Base-by-base conservation (phyloP, 306 rosid genomes). In the Casuarina glauca region DNA sequence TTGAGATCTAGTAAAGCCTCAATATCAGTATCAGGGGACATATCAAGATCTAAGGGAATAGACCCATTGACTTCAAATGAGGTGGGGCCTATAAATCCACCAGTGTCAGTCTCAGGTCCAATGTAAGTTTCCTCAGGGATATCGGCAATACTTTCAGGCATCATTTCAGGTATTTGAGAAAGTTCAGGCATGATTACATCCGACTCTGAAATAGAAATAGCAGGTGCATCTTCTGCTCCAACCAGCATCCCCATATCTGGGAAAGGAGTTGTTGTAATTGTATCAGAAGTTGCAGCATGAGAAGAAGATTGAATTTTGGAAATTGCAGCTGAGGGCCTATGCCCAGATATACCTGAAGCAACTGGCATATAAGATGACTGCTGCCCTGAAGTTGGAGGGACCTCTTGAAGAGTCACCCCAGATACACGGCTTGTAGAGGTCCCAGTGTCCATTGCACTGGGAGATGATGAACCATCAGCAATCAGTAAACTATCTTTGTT, bases 381-480 rank as follows among this genome's bases (percentile, higher is more conserved):
- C 32, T 26, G 32, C 73, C 84, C 86, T 19, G 94, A 79, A 72
- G 86, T 77, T 42, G 84, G 97, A 9, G 85, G 82, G 64, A 91
- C 94, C 84, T 95, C 99, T 76, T 93, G 97, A 74, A 95, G 97
- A 39, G 88, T 89, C 76, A 90, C 96, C 49, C 90, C 94, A 32
- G 94, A 89, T 38, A 75, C 67, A 86, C 78, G 83, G 81, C 86
- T 86, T 61, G 94, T 83, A 76, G 97, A 80, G 85, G 88, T 87
- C 64, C 86, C 83, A 79, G 83, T 77, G 78, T 94, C 94, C 85
- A 79, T 75, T 73, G 83, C 86, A 82, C 72, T 61, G 66, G 89
- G 70, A 19, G 90, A 61, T 72, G 95, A 77, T 74, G 91, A 86
- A 16, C 85, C 82, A 75, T 90, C 93, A 68, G 88, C 88, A 75